Evolutionary conservation across 495 filamentous ascomycete species (phyloP), one percentile per base, ranked within the genome.

Genomic region (Hypoxylon cercidicola): DNA sequence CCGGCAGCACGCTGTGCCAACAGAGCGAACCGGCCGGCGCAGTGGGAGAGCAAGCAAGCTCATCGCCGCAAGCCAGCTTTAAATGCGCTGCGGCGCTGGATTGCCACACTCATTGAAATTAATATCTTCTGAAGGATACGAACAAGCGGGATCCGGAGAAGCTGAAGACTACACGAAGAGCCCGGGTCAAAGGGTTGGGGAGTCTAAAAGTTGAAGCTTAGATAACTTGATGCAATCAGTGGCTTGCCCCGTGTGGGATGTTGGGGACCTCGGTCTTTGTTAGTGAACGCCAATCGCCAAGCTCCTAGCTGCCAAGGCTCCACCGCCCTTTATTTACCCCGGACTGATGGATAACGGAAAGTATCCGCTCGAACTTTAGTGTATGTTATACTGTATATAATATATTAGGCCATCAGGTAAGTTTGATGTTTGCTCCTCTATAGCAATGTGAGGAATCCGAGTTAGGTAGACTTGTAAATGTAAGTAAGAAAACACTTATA

Each of bases 31-130:
- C 13, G 62, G 48, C 59, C 52, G 64, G 62, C 68, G 62, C 61
- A 63, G 49, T 44, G 70, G 58, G 52, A 55, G 55, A 30, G 59
- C 43, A 35, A 72, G 52, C 19, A 55, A 25, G 45, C 59, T 71
- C 72, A 74, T 74, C 59, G 43, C 67, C 67, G 59, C 49, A 70
- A 60, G 60, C 60, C 43, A 69, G 70, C 67, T 60, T 64, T 34
- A 52, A 55, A 62, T 53, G 67, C 58, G 65, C 70, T 62, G 60
- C 59, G 59, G 59, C 12, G 55, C 46, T 58, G 45, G 54, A 45
- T 59, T 59, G 30, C 54, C 43, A 55, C 56, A 35, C 40, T 66
- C 68, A 71, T 68, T 50, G 64, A 66, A 60, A 41, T 21, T 50
- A 20, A 15, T 21, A n/a, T 19, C 9, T 19, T 32, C n/a, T 16